These are phyloP conservation scores for Pestalotiopsis sp. DNA, from an alignment of 2,329 filamentous ascomycete species.

Conservation along the genomic window DNA sequence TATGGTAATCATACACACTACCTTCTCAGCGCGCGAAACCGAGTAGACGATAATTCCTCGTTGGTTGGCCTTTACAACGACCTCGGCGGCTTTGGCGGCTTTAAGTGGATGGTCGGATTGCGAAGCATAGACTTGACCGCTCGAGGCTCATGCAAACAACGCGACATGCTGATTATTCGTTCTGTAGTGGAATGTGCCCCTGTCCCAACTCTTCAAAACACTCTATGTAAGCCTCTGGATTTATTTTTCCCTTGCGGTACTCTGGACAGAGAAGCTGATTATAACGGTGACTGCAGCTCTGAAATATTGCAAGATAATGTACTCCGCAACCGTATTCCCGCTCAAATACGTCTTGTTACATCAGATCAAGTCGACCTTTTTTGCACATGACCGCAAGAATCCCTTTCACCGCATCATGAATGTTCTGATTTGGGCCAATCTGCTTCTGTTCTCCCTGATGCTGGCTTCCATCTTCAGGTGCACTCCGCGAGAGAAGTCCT, in stretches of 20 bases:
- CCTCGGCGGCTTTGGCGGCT: too few species aligned
- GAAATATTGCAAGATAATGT: conserved; percentile 16
- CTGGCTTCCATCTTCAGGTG: conserved; percentile 17
- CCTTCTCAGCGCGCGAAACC: too few species aligned
- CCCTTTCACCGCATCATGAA: conserved; percentile 5
- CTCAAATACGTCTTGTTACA: conserved; percentile 18
- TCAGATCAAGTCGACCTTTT: conserved; percentile 19
- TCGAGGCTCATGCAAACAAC: too few species aligned
- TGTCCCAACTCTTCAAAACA: not conserved
- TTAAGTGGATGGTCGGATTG: too few species aligned
- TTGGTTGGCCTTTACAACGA: too few species aligned
- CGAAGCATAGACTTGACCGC: too few species aligned
- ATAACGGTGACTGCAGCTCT: not conserved
- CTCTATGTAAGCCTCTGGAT: not conserved
- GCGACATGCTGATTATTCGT: not conserved
- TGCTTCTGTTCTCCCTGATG: conserved; percentile 4
- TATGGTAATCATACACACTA: not conserved
- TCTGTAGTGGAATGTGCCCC: not conserved
- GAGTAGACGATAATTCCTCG: too few species aligned
- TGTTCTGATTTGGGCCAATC: conserved; percentile 15
- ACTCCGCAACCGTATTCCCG: conserved; percentile 13
- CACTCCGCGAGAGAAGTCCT: conserved; percentile 17
- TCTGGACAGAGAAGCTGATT: not conserved
- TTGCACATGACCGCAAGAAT: conserved; percentile 4
- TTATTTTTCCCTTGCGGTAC: not conserved